These are phyloP conservation scores for Vavraia culicis DNA, from an alignment of 371 early-diverging fungal species.

Conservation along the genomic window DNA sequence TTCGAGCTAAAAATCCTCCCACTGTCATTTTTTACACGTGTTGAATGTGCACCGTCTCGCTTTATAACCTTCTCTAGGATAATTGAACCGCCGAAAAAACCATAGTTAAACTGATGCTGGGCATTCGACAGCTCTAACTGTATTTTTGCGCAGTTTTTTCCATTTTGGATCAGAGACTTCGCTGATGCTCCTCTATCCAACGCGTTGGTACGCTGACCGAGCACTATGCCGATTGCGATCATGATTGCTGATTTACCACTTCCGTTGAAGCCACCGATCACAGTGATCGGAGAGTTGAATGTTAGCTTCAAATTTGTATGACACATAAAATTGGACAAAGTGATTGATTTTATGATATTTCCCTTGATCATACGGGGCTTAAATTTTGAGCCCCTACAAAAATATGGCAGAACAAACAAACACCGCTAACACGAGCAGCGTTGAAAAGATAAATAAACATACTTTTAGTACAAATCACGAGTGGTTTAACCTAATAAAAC, in stretches of 20 bases:
- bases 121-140: conserved; percentile 17
- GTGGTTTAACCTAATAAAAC: no score
- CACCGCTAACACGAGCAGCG: no score
- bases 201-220: conserved; percentile 35
- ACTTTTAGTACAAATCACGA: no score
- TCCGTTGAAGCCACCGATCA: conserved; percentile 42
- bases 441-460: no score
- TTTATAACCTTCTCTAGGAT: conserved; percentile 34
- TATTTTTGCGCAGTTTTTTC: conserved; percentile 22
- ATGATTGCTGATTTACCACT: conserved; percentile 43
- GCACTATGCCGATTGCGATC: conserved; percentile 40
- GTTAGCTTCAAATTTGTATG: conserved; percentile 35
- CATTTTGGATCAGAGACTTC: conserved; percentile 36
- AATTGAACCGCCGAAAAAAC: conserved; percentile 24
- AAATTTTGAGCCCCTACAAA: no score
- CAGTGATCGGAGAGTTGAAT: conserved; percentile 36
- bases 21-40: conserved; percentile 13
- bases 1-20: conserved; percentile 10
- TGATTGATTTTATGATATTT: no score
- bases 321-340: conserved; percentile 44
- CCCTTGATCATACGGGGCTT: no score
- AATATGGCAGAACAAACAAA: no score
- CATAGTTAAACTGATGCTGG: conserved; percentile 5
- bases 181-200: conserved; percentile 39
- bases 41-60: conserved; percentile 5